Percentiles rank a stretch among this genome's conserved stretches.
Evolutionary conservation across 768 basidiomycete species (phyloP).

Genomic region (Mycena alexandri): DNA sequence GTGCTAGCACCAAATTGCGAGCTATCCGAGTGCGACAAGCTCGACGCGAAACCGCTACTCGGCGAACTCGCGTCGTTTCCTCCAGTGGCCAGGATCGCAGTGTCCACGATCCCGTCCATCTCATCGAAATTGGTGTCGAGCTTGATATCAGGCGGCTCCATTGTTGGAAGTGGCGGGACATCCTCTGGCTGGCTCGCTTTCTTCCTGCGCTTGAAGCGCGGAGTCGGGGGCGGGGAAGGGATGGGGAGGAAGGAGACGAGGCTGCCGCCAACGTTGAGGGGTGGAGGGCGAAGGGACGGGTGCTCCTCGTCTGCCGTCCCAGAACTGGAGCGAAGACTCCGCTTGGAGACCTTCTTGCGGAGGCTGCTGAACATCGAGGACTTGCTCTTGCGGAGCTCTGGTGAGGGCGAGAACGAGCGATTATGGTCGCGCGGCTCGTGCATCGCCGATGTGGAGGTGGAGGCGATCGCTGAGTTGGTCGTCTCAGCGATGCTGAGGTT

Average conservation of each 20-base stretch:
- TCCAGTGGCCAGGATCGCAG: conserved; percentile 44
- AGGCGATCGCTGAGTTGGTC: conserved; percentile 34
- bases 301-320: conserved; percentile 48
- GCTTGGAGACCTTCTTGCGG: conserved; percentile 57
- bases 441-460: conserved; percentile 19
- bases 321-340: conserved; percentile 51
- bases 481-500: conserved; percentile 36
- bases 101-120: conserved; percentile 88
- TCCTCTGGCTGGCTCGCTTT: conserved; percentile 51
- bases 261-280: conserved; percentile 45
- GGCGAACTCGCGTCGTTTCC: conserved; percentile 54
- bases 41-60: conserved; percentile 56
- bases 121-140: conserved; percentile 78
- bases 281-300: conserved; percentile 53
- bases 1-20: conserved; percentile 40
- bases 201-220: conserved; percentile 42
- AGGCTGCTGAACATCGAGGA: conserved; percentile 59
- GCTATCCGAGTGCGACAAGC: conserved; percentile 48
- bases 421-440: conserved; percentile 23
- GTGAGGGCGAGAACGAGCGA: conserved; percentile 39
- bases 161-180: conserved; percentile 49
- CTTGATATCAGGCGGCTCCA: conserved; percentile 52
- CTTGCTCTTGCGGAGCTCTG: conserved; percentile 62
- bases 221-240: conserved; percentile 26
- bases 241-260: conserved; percentile 41